Conservation (phyloP, 345 rosid species). For the Iberis pinnata region DNA sequence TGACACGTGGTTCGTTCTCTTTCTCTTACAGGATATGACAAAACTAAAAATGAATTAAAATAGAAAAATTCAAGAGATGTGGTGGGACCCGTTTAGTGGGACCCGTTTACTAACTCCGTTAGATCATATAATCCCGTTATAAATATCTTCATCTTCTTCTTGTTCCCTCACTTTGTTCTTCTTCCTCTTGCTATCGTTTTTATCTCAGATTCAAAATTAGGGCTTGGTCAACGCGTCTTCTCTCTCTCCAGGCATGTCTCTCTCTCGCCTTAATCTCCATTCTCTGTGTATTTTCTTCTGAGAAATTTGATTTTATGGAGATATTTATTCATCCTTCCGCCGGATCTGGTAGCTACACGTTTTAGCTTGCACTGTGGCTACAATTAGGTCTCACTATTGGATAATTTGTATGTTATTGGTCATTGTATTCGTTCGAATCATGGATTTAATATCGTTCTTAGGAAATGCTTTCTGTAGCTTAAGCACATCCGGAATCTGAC, state of each 20-base stretch:
- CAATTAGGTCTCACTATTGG: background rate
- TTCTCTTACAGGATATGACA: background rate
- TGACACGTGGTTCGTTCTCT: slow-evolving; percentile 9
- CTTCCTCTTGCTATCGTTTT: background rate
- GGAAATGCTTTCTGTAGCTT: too few relatives aligned
- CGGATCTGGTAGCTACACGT: slow-evolving; percentile 22
- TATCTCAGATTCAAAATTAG: background rate
- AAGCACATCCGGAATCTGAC: background rate
- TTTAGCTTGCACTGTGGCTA: slow-evolving; percentile 7
- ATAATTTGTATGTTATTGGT: too few relatives aligned
- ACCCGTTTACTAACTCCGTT: slow-evolving; percentile 28
- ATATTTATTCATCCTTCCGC: background rate
- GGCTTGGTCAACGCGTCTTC: slow-evolving; percentile 18
- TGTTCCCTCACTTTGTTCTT: slow-evolving; percentile 1
- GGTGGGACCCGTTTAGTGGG: slow-evolving; percentile 25
- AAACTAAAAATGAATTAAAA: background rate
- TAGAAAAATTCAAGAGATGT: background rate
- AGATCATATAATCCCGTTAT: slow-evolving; percentile 27
- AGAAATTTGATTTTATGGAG: background rate
- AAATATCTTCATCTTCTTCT: slow-evolving; percentile 18
- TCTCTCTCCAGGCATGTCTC: slow-evolving; percentile 27
- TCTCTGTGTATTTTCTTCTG: background rate
- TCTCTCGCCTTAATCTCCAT: slow-evolving; percentile 10
- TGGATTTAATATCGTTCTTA: too few relatives aligned
- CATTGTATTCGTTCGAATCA: background rate